Base-by-base conservation (phyloP, 441 rosid species). In the Breynia disticha region DNA sequence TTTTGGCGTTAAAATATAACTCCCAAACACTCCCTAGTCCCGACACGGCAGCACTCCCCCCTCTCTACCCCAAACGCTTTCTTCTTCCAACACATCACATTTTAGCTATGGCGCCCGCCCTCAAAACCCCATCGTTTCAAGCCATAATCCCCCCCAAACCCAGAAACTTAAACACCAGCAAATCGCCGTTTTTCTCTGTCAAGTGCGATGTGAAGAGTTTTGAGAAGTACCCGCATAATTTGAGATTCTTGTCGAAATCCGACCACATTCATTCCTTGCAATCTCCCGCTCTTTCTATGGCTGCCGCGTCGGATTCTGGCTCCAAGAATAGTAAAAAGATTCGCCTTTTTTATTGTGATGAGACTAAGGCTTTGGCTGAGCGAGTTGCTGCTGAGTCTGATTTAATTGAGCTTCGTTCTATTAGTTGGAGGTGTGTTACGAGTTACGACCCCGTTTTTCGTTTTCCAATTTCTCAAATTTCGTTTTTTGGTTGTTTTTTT, bases 331-430 rank as follows among this genome's bases (percentile, higher is more conserved):
- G 67, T 42, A 87, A 85, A 68, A 79, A 73, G 46, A 87, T 87
- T 16, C 79, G 79, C 46, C 89, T 91, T 54, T 91, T 87, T 67
- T 70, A 78, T 74, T 80, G 86, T 57, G 76, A 67, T 38, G 96
- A 91, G 76, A 86, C 83, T 21, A 71, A 59, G 67, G 72, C 80
- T 15, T 84, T 91, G 19, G 98, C 96, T 5, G 78, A 83, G 83
- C 73, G 87, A 56, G 62, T 87, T 45, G 88, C 94, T 15, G 66
- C 76, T 0, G 65, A 74, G 50, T 86, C 94, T 5, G 98, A 91
- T 59, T 70, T 81, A 43, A 87, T 91, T 18, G 96, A 91, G 76
- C 87, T 86, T 19, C 82, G 90, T 16, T 72, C 75, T 80, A 86
- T 91, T 64, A 72, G 65, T 47, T 91, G 96, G 96, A 79, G 89